Evolutionary conservation across 2,329 filamentous ascomycete genomes (phyloP).

Genomic region (Calonectria honghensis): DNA sequence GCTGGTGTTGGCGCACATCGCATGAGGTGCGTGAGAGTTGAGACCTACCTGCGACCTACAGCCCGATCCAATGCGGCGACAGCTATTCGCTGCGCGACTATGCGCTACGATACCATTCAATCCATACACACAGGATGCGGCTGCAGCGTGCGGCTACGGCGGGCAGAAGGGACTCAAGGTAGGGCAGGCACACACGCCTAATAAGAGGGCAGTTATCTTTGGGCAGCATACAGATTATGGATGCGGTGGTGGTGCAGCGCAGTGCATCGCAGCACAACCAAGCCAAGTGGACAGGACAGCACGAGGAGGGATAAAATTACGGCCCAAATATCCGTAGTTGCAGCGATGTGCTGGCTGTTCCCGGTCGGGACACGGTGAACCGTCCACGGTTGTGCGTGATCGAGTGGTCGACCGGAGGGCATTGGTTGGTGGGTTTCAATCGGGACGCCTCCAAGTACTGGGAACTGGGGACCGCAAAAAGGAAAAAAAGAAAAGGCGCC

Average conservation of each 20-base stretch:
- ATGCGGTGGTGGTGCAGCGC: conserved; percentile 17
- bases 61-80: conserved; percentile 44
- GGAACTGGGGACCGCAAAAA: conserved; percentile 2
- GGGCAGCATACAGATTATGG: conserved; percentile 16
- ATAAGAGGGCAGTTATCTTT: conserved; percentile 43
- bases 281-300: conserved; percentile 15
- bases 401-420: conserved; percentile 15
- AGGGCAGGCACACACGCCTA: conserved; percentile 5
- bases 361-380: conserved; percentile 31
- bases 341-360: conserved; percentile 27
- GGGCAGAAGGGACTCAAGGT: conserved; percentile 36
- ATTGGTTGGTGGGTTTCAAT: conserved; percentile 18
- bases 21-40: conserved; percentile 31
- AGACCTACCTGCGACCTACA: conserved; percentile 35
- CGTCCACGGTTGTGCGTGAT: conserved; percentile 24
- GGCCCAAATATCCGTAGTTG: conserved; percentile 33
- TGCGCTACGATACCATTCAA: conserved; percentile 11
- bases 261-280: conserved; percentile 31
- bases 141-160: conserved; percentile 46
- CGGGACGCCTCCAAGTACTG: neutral
- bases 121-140: conserved; percentile 28
- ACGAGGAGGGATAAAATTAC: conserved; percentile 22
- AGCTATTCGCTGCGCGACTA: conserved; percentile 31
- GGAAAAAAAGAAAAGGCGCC: conserved; percentile 5
- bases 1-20: conserved; percentile 23